These are phyloP conservation scores for Penicillium roqueforti DNA, from an alignment of 495 filamentous ascomycete genomes.

Conservation along the genomic window DNA sequence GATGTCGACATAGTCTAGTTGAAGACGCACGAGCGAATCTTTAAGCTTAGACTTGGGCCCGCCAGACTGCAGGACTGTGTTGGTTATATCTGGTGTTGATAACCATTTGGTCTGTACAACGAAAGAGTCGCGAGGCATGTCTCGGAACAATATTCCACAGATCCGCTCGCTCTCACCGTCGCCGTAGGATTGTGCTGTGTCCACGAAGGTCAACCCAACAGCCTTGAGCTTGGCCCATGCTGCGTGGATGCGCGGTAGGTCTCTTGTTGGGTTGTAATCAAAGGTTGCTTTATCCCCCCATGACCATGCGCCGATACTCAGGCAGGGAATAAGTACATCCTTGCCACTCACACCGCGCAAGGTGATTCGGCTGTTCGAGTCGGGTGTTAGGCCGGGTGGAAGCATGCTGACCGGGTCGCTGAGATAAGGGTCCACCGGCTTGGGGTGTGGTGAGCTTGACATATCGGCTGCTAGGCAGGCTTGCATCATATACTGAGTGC, in stretches of 20 bases:
- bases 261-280: constrained; percentile 25
- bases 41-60: constrained; percentile 17
- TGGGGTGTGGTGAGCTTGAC: constrained; percentile 29
- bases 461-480: constrained; percentile 34
- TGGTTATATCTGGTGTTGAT: constrained; percentile 11
- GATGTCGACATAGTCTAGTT: constrained; percentile 72
- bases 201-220: constrained; percentile 35
- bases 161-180: constrained; percentile 38
- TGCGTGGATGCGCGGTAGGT: constrained; percentile 28
- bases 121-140: constrained; percentile 31
- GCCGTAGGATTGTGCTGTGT: constrained; percentile 40
- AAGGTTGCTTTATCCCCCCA: constrained; percentile 45
- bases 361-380: constrained; percentile 18
- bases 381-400: constrained; percentile 14
- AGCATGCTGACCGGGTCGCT: constrained; percentile 23
- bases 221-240: constrained; percentile 31
- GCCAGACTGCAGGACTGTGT: constrained; percentile 16
- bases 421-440: constrained; percentile 18
- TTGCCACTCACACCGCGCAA: constrained; percentile 13
- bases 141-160: constrained; percentile 30
- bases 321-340: constrained; percentile 27
- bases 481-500: constrained; percentile 32
- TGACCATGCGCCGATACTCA: constrained; percentile 38
- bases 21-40: constrained; percentile 55
- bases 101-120: constrained; percentile 29